Base-by-base conservation (phyloP, 176 grass and related monocot genomes). In the Phoenix dactylifera region DNA sequence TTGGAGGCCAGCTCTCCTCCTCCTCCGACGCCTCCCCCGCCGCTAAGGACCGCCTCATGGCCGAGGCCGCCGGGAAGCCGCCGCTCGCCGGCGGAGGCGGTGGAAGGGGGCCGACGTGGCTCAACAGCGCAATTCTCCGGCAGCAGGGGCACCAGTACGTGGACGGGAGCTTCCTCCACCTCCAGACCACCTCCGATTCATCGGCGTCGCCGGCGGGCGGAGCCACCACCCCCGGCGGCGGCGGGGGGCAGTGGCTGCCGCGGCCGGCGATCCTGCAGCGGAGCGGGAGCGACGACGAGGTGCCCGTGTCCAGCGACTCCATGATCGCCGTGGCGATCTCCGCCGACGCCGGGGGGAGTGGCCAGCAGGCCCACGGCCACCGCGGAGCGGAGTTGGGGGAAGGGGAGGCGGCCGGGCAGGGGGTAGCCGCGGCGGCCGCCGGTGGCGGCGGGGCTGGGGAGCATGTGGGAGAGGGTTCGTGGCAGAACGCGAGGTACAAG, bases 141-240 rank as follows among this genome's bases (percentile, higher is more conserved):
- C 65, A 54, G 51, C 65, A 67, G 51, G 65, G 26, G 15, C 51
- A 67, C 4, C 65, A 19, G 51, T 83, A 84, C 67, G 77, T 57
- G 24, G 86, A 89, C 54, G 86, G 80, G 65, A 89, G 73, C 77
- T 84, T 89, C 73, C 80, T 89, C 50, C 86, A 89, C 67, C 77
- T 89, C 35, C 86, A 89, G 77, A 89, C 77, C 0, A 76, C 80
- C 51, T 79, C 80, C 54, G 86, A 80, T 15, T 84, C 86, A 19
- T 83, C 85, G 26, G 59, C 79, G 18, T 67, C 68, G 52, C 24
- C 64, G 29, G 0, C 56, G 55, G 6, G 72, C 62, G 6, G 35
- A 44, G 35, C 35, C 1, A 12, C 35, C 10, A 12, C 7, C 1
- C 12, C 35, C 35, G 3, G 78, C 26, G 6, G 79, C 9, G 7